Evolutionary conservation across 225 moss, liverwort and hornwort genomes (phyloP).

Genomic region (Straminergon stramineum): DNA sequence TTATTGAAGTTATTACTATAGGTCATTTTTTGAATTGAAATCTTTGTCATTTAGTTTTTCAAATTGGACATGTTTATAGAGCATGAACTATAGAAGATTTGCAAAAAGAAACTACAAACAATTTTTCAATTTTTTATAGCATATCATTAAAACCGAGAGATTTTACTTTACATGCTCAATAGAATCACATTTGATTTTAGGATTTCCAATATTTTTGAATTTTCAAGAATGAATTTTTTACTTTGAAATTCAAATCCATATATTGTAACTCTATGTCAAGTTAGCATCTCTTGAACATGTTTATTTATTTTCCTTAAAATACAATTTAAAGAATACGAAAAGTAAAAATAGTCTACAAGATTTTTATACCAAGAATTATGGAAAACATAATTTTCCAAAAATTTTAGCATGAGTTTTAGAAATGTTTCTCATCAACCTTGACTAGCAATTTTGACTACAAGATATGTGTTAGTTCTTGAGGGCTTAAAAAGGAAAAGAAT

Average conservation of each 20-base stretch:
- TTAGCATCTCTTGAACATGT: background rate
- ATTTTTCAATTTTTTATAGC: too few species aligned
- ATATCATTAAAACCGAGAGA: background rate
- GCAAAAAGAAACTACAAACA: background rate
- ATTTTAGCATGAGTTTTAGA: too few species aligned
- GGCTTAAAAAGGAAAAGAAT: background rate
- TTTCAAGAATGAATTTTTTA: background rate
- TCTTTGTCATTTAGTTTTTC: too few species aligned
- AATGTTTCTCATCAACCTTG: background rate
- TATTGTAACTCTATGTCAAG: background rate
- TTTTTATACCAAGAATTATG: fast-evolving
- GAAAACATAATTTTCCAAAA: background rate
- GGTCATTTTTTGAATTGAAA: background rate
- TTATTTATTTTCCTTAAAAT: background rate
- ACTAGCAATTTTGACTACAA: background rate
- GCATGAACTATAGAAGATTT: background rate
- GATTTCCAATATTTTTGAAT: background rate
- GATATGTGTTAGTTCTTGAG: background rate
- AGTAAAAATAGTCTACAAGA: fast-evolving
- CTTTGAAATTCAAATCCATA: background rate
- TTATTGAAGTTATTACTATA: background rate
- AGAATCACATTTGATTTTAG: background rate
- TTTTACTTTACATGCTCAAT: background rate
- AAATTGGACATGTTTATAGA: too few species aligned
- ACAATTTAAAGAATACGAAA: background rate